Evolutionary conservation across 805 yeast species (phyloP).

Genomic region (Saturnispora halmiae): DNA sequence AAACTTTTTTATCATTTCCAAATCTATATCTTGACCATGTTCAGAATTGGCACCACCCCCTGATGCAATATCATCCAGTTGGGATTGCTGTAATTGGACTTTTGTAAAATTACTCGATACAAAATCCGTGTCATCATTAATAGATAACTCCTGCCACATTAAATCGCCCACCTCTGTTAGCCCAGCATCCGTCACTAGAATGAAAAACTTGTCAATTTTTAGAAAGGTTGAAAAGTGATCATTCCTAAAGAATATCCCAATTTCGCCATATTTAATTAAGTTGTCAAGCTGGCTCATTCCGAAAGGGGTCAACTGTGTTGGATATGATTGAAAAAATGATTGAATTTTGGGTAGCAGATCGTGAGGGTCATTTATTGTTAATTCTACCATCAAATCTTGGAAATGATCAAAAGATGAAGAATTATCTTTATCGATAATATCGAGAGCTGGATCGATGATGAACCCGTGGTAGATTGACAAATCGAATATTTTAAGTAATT

Average conservation of each 20-base stretch:
- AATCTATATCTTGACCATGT: slow-evolving; percentile 15
- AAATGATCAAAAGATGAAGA: slow-evolving; percentile 21
- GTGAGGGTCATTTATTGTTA: slow-evolving; percentile 12
- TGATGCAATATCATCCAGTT: neutral
- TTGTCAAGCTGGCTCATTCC: slow-evolving; percentile 47
- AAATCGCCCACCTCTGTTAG: slow-evolving; percentile 38
- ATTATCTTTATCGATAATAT: neutral
- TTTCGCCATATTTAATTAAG: slow-evolving; percentile 35
- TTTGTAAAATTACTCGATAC: slow-evolving; percentile 27
- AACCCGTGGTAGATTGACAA: slow-evolving; percentile 70
- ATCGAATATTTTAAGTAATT: slow-evolving; percentile 20
- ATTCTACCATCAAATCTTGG: slow-evolving; percentile 24
- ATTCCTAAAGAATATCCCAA: slow-evolving; percentile 75
- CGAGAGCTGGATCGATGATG: slow-evolving; percentile 9
- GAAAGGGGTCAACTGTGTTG: slow-evolving; percentile 63
- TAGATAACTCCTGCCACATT: slow-evolving; percentile 76
- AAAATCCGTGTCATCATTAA: slow-evolving; percentile 58
- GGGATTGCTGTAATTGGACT: neutral
- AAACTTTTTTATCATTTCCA: slow-evolving; percentile 23
- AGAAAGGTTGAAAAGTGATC: slow-evolving; percentile 74
- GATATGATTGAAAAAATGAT: slow-evolving; percentile 47
- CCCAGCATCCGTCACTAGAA: slow-evolving; percentile 69
- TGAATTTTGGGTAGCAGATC: slow-evolving; percentile 10
- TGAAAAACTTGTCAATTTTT: slow-evolving; percentile 40
- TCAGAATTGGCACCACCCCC: neutral